These are phyloP conservation scores for Xylariaceae sp. DNA, from an alignment of 2,329 filamentous ascomycete species.

Conservation along the genomic window DNA sequence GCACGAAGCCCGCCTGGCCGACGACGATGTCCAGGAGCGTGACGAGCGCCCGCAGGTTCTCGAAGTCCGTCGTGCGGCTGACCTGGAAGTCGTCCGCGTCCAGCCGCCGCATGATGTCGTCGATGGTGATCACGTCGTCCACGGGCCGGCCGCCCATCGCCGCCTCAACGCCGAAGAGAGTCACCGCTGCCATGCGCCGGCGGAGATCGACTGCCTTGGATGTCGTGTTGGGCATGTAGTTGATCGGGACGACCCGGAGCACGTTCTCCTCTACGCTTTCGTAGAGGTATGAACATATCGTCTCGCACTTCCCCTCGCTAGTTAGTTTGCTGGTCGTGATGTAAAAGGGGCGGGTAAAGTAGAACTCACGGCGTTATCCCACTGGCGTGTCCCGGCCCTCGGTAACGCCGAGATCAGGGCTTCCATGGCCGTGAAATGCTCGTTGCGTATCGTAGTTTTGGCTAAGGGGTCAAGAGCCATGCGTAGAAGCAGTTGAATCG, in stretches of 20 bases:
- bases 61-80: slow-evolving; percentile 65
- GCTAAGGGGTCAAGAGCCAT: slow-evolving; percentile 59
- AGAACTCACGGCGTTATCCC: slow-evolving; percentile 48
- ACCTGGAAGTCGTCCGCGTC: slow-evolving; percentile 54
- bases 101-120: slow-evolving; percentile 51
- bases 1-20: slow-evolving; percentile 59
- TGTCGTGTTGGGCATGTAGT: slow-evolving; percentile 58
- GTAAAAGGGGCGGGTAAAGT: not conserved
- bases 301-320: slow-evolving; percentile 48
- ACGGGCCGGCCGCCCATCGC: slow-evolving; percentile 46
- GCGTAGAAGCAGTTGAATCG: slow-evolving; percentile 53
- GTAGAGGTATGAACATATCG: slow-evolving; percentile 52
- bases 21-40: slow-evolving; percentile 74
- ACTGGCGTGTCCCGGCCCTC: slow-evolving; percentile 33
- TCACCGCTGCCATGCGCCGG: slow-evolving; percentile 66
- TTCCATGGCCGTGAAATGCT: slow-evolving; percentile 42
- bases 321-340: slow-evolving; percentile 15
- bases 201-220: slow-evolving; percentile 61
- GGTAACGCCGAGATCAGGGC: slow-evolving; percentile 48
- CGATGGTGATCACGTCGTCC: slow-evolving; percentile 46
- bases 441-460: slow-evolving; percentile 28
- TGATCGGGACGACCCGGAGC: slow-evolving; percentile 61
- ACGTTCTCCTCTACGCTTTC: slow-evolving; percentile 49
- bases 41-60: slow-evolving; percentile 65
- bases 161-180: slow-evolving; percentile 56